These are phyloP conservation scores for Chrysopogon serrulatus DNA, from an alignment of 176 grass and related monocot genomes.

Conservation along the genomic window DNA sequence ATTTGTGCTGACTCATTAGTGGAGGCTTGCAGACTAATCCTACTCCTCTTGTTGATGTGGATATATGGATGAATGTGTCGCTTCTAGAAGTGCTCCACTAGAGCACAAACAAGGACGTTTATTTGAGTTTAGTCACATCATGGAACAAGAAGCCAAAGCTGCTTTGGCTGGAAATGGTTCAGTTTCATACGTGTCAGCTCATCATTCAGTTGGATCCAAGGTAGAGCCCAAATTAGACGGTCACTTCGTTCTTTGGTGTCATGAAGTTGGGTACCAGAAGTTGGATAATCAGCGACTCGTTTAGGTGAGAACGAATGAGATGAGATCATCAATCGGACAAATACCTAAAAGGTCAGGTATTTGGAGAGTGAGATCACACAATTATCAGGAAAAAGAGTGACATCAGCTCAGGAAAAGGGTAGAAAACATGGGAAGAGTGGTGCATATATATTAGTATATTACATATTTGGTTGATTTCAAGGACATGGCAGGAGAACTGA, in stretches of 20 bases:
- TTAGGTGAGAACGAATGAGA: not conserved
- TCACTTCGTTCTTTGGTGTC: constrained; percentile 27
- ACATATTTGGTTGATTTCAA: not conserved
- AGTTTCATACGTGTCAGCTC: not conserved
- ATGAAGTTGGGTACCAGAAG: constrained; percentile 4
- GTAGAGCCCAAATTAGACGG: constrained; percentile 35
- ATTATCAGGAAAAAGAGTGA: not conserved
- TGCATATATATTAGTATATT: too few relatives aligned
- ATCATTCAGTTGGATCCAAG: not conserved
- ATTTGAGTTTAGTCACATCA: constrained; percentile 42
- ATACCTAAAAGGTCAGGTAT: not conserved
- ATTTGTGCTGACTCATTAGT: constrained; percentile 42
- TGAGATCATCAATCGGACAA: constrained; percentile 6
- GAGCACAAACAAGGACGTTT: constrained; percentile 30
- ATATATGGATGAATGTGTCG: constrained; percentile 11
- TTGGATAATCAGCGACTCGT: constrained; percentile 6
- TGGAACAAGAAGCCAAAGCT: constrained; percentile 5
- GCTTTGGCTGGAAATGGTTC: constrained; percentile 16
- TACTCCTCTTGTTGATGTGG: constrained; percentile 28
- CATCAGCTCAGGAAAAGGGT: not conserved
- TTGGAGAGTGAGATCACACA: not conserved
- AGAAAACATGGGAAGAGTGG: not conserved
- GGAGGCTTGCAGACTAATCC: constrained; percentile 50
- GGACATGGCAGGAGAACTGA: not conserved
- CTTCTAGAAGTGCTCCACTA: constrained; percentile 51